Percentiles rank a stretch among this genome's conserved stretches.
Conservation (phyloP, 805 yeast genomes). For the Wickerhamomyces queroliae region DNA sequence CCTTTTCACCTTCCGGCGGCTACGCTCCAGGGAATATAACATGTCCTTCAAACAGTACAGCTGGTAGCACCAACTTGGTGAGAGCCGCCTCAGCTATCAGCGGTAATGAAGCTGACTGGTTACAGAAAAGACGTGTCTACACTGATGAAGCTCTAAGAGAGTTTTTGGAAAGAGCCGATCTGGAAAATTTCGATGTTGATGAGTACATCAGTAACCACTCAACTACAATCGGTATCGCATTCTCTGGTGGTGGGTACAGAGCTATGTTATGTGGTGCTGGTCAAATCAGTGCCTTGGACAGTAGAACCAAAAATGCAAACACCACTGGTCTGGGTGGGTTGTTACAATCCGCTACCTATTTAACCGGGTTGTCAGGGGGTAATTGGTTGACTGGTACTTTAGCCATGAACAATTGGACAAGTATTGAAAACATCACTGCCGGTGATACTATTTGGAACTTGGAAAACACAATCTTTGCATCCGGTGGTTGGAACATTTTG, state of each 20-base stretch:
- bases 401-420: slow-evolving; percentile 65
- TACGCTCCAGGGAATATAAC: slow-evolving; percentile 58
- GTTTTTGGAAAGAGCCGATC: slow-evolving; percentile 39
- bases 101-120: slow-evolving; percentile 45
- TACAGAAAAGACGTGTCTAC: slow-evolving; percentile 28
- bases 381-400: slow-evolving; percentile 73
- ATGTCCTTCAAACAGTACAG: slow-evolving; percentile 35
- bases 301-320: slow-evolving; percentile 52
- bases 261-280: slow-evolving; percentile 89
- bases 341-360: slow-evolving; percentile 60
- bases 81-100: slow-evolving; percentile 47
- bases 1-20: slow-evolving; percentile 51
- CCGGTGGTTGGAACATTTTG: slow-evolving; percentile 57
- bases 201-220: slow-evolving; percentile 31
- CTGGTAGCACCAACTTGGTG: slow-evolving; percentile 16
- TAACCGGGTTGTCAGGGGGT: slow-evolving; percentile 80
- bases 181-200: slow-evolving; percentile 35
- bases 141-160: slow-evolving; percentile 25
- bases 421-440: slow-evolving; percentile 51
- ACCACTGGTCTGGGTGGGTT: slow-evolving; percentile 64
- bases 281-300: slow-evolving; percentile 69
- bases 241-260: slow-evolving; percentile 85
- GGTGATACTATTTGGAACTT: slow-evolving; percentile 64
- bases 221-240: slow-evolving; percentile 52
- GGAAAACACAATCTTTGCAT: slow-evolving; percentile 49